These are phyloP conservation scores for Cordia subcordata DNA, from an alignment of 257 asterid species.

Conservation along the genomic window DNA sequence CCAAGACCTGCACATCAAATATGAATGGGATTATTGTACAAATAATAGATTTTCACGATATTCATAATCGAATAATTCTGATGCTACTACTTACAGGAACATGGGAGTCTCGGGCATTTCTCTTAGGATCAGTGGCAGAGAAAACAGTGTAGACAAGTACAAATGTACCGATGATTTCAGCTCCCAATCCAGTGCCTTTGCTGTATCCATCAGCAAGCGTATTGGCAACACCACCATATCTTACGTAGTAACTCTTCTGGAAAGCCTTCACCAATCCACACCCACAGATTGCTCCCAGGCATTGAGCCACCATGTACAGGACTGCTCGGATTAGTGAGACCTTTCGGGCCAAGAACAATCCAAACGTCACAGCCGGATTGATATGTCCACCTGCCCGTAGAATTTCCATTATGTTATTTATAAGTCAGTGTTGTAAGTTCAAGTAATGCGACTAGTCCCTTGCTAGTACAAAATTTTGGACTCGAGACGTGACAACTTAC, in stretches of 20 bases:
- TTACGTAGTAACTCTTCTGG: neutral
- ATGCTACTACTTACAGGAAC: neutral
- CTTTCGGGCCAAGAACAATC: neutral
- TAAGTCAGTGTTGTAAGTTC: neutral
- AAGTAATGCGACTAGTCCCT: neutral
- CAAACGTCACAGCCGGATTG: constrained; percentile 1
- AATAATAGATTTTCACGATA: neutral
- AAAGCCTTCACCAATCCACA: neutral
- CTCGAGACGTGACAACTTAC: neutral
- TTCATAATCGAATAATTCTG: neutral
- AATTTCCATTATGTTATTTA: too few relatives aligned
- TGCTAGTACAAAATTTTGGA: neutral
- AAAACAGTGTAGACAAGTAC: constrained; percentile 1
- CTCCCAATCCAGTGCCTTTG: constrained; percentile 1
- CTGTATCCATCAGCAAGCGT: constrained; percentile 1
- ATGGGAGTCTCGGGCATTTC: constrained; percentile 7
- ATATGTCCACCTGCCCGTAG: neutral
- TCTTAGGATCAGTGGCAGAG: constrained; percentile 5
- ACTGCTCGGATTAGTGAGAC: neutral
- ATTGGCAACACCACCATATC: constrained; percentile 4
- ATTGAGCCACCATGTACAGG: constrained; percentile 1
- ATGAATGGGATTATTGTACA: neutral
- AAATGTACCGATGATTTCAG: neutral
- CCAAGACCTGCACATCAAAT: neutral
- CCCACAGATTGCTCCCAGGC: neutral